Percentiles rank a stretch among this genome's conserved stretches.
phyloP scores from a whole-genome alignment of 345 rosid genomes.

The Boechera divaricarpa region DNA sequence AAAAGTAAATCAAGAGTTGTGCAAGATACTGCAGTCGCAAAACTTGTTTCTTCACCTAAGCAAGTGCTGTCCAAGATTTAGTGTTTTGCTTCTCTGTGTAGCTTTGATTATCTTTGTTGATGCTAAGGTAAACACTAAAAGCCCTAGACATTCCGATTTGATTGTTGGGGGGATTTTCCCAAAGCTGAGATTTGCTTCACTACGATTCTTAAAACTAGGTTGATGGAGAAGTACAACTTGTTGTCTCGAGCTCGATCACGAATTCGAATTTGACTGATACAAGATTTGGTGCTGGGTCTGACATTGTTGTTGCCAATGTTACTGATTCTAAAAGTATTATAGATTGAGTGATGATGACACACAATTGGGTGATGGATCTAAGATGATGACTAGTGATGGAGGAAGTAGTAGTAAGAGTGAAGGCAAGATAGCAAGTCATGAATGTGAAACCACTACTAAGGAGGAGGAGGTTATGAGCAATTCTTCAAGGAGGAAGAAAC shows the following conservation, averaged over 20 bases:
- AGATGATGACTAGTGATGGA: conserved; percentile 13
- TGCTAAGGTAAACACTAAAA: conserved; percentile 50
- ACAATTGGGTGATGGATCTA: conserved; percentile 24
- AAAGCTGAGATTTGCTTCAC: too few species aligned
- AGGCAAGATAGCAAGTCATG: conserved; percentile 19
- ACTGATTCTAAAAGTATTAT: conserved; percentile 23
- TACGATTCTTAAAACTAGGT: conserved; percentile 36
- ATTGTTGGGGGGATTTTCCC: too few species aligned
- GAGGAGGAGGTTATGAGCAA: conserved; percentile 15
- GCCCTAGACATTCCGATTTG: not conserved
- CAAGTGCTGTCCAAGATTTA: too few species aligned
- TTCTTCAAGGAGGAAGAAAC: conserved; percentile 37
- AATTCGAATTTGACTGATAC: conserved; percentile 32
- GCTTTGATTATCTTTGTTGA: conserved; percentile 47
- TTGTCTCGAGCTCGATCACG: conserved; percentile 34
- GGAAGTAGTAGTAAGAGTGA: conserved; percentile 26
- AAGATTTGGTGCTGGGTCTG: conserved; percentile 22
- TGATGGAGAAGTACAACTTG: conserved; percentile 30
- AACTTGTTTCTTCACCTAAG: too few species aligned
- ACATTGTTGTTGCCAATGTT: conserved; percentile 32
- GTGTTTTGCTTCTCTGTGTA: conserved; percentile 42
- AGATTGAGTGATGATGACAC: not conserved
- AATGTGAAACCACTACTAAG: conserved; percentile 24
- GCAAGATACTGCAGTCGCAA: too few species aligned
- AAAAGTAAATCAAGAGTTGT: too few species aligned